Evolutionary conservation across 306 rosid genomes (phyloP).

Genomic region (Quercus aquifolioides): DNA sequence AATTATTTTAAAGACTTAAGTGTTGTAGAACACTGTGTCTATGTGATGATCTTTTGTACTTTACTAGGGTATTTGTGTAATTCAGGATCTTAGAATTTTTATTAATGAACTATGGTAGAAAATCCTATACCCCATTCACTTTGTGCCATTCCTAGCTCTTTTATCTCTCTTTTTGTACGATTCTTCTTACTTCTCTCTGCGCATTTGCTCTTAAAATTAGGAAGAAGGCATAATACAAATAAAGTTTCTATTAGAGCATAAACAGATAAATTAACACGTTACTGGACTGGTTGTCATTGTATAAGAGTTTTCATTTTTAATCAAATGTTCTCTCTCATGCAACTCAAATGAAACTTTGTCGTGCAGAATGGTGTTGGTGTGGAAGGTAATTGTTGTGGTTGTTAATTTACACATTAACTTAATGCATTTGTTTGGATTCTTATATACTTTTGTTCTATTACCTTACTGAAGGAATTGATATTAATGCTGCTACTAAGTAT

Average conservation of each 20-base stretch:
- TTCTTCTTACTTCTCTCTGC: background rate
- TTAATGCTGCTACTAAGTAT: constrained; percentile 76
- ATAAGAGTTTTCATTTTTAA: background rate
- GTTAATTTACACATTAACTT: constrained; percentile 1
- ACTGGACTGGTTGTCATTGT: background rate
- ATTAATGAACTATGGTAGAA: background rate
- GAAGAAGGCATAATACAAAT: background rate
- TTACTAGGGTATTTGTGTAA: background rate
- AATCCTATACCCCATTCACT: background rate
- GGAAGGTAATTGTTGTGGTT: constrained; percentile 53
- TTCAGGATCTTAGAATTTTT: background rate
- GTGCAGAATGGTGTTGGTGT: constrained; percentile 91
- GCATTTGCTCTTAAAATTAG: background rate
- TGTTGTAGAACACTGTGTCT: background rate
- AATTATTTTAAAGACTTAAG: background rate
- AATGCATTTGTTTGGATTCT: background rate
- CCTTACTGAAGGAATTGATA: constrained; percentile 65
- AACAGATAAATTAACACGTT: background rate
- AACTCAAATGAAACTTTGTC: constrained; percentile 59
- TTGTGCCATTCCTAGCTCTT: background rate
- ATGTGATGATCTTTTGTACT: background rate
- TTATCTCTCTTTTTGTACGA: background rate
- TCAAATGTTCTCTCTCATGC: constrained; percentile 55
- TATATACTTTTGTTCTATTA: background rate
- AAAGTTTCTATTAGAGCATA: background rate